These are phyloP conservation scores for Xerocomellus chrysenteron DNA, from an alignment of 768 basidiomycete genomes.

Conservation along the genomic window DNA sequence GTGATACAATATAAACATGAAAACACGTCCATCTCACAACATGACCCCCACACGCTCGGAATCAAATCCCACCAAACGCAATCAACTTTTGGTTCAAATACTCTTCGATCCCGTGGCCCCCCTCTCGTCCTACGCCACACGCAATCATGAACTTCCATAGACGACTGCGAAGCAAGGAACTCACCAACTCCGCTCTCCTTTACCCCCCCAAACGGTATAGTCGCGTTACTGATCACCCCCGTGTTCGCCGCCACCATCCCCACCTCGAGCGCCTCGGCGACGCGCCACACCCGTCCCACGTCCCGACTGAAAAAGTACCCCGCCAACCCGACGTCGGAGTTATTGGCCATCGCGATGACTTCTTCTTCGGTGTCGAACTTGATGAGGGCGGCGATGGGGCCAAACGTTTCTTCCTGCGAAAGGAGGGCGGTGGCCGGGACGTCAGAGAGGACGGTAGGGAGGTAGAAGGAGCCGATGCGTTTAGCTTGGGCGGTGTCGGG, in stretches of 20 bases:
- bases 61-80: constrained; percentile 69
- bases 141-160: not conserved
- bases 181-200: constrained; percentile 81
- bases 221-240: constrained; percentile 72
- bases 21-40: not conserved
- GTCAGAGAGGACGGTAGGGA: constrained; percentile 86
- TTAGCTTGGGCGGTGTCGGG: constrained; percentile 38
- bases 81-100: constrained; percentile 84
- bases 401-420: constrained; percentile 90
- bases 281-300: constrained; percentile 87
- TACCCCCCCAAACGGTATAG: constrained; percentile 86
- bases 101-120: constrained; percentile 87
- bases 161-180: constrained; percentile 12
- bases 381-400: constrained; percentile 82
- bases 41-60: not conserved
- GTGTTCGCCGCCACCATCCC: constrained; percentile 91
- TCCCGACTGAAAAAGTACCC: constrained; percentile 93
- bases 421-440: constrained; percentile 68
- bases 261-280: constrained; percentile 91
- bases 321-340: constrained; percentile 80
- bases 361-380: constrained; percentile 95
- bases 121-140: constrained; percentile 63
- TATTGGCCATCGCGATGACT: constrained; percentile 83
- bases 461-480: constrained; percentile 61
- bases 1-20: not conserved